Evolutionary conservation across 495 filamentous ascomycete genomes (phyloP), one percentile per base, ranked within the genome.

Genomic region (Elaphomyces granulatus): DNA sequence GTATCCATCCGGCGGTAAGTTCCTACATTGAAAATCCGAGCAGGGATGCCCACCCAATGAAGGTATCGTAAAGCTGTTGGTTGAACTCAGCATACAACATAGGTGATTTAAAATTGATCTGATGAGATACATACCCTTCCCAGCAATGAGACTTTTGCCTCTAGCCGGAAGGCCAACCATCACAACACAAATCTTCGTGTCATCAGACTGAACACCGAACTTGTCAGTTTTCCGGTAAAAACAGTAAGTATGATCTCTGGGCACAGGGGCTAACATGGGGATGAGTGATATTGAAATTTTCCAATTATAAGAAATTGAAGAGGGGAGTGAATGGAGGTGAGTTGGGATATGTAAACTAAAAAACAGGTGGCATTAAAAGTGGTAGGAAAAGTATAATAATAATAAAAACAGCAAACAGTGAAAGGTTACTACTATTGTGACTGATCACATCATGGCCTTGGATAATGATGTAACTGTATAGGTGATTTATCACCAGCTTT

Each of bases 161-260:
- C 90, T 72, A 41, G 90, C 90, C 32, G 90, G 90, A 44, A 98
- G 67, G 32, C 90, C 90, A 35, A 98, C 90, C 90, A 98, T 95
- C 40, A 96, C 83, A n/a, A 98, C 87, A 51, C 87, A 94, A 58
- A 98, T 93, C 53, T 80, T 81, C 21, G 83, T 86, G 50, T 94
- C 85, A 64, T 95, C 90, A 45, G 81, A 83, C 83, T 92, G 77
- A n/a, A 66, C 49, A 18, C 26, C 6, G 37, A 45, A 40, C 42
- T 49, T 50, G 44, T 34, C 19, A 15, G 36, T 52, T 12, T 36
- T 49, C 2, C 10, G 9, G 36, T 16, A 36, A 35, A 36, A 20
- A 19, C 31, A 7, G 36, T 23, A 23, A 31, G 23, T 12, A 6
- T 28, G 6, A 12, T 28, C 23, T 42, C 48, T 37, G 20, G 49